Conservation (phyloP, 371 early-diverging fungal genomes). For the Mucor circinelloides region DNA sequence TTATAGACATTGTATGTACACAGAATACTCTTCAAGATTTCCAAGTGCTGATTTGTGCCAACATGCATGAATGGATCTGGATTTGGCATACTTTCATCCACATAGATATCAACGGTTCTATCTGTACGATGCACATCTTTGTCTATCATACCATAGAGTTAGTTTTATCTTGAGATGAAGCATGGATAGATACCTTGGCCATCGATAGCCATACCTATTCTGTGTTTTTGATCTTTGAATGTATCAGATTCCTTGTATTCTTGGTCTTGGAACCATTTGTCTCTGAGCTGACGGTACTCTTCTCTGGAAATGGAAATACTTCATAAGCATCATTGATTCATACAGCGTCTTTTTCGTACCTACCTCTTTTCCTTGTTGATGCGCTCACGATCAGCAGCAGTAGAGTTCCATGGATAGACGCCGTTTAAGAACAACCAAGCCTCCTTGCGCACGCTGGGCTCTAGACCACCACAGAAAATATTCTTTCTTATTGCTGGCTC, state of each 20-base stretch:
- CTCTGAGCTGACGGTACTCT: constrained; percentile 70
- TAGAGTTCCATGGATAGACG: constrained; percentile 86
- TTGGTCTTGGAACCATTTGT: constrained; percentile 71
- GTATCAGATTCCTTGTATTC: constrained; percentile 47
- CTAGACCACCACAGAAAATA: constrained; percentile 80
- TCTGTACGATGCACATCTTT: constrained; percentile 96
- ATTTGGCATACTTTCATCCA: constrained; percentile 64
- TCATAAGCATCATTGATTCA: not conserved
- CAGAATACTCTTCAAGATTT: constrained; percentile 79
- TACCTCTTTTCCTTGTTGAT: constrained; percentile 59
- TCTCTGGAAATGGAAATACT: constrained; percentile 36
- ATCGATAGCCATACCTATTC: constrained; percentile 64
- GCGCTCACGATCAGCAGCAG: constrained; percentile 66
- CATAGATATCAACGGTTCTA: constrained; percentile 78
- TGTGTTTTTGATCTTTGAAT: constrained; percentile 80
- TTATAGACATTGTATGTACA: constrained; percentile 82
- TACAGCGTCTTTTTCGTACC: not conserved
- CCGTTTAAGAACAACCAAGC: constrained; percentile 90
- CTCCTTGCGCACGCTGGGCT: constrained; percentile 77
- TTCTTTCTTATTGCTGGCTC: constrained; percentile 57
- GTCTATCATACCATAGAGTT: constrained; percentile 43
- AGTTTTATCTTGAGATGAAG: not conserved
- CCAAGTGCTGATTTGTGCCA: constrained; percentile 72
- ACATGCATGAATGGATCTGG: constrained; percentile 50
- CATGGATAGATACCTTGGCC: not conserved